Base-by-base conservation (phyloP, 2,329 filamentous ascomycete genomes). In the Microsporum ferrugineum region DNA sequence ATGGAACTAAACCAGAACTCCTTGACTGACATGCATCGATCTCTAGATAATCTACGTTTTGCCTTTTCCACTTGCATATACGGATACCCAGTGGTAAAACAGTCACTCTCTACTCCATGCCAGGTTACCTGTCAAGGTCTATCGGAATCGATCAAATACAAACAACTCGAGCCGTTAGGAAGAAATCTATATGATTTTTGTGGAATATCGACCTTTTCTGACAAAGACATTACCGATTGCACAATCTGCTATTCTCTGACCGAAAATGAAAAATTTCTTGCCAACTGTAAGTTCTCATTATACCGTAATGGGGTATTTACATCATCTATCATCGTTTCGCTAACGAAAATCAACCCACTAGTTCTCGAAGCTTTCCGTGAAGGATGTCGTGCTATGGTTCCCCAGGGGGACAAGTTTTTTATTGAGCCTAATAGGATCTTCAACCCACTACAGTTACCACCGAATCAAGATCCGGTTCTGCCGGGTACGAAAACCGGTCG, bases 301-400 rank as follows among this genome's bases (percentile, higher is more conserved):
- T 12, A 14, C 45, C 3, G 12, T 43, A 12, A 17, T 4, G 17
- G n/a, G 17, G 39, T 31, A 29, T 33, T 47, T 5, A 47, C 43
- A 47, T 36, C 34, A 39, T 23, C 58, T 41, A 4, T 61, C 61
- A 23, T 23, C 17, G 17, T 23, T 60, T 31, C 65, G 45, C 64
- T 59, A 34, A 55, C 31, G 8, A 12, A 23, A 38, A 58, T 53
- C 43, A 23, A 33, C 17, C n/a, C 14, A 33, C 14, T 57, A 78
- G 76, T 77, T 65, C 65, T 79, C 39, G 76, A 79, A 70, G 70
- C 76, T 23, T 67, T 78, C 45, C 75, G 77, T 29, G 75, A 78
- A 62, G 74, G 75, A 59, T 79, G 77, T 64, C 71, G 75, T 58
- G 75, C 74, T 63, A 68, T 67, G 45, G 74, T 75, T 1, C 63